Conservation (phyloP, 129 eudicot genomes). For the Lactuca sativa region DNA sequence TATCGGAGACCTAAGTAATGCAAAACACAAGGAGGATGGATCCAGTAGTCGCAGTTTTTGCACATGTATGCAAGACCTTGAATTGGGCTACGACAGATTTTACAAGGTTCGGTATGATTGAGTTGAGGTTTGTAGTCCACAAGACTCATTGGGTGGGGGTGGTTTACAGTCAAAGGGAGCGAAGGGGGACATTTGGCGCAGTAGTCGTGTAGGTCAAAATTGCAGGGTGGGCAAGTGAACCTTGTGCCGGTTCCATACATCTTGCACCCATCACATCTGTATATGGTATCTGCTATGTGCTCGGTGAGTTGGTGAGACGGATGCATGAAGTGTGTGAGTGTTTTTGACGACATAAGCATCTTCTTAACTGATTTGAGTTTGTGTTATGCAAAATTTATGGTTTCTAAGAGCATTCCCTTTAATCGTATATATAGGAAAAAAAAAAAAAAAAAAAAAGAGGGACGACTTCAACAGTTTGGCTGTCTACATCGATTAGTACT, state of each 20-base stretch:
- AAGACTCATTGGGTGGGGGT: constrained; percentile 12
- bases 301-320: neutral
- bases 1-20: neutral
- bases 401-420: no score
- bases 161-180: neutral
- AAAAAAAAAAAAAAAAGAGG: no score
- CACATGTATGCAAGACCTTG: constrained; percentile 1
- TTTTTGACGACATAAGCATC: neutral
- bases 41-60: neutral
- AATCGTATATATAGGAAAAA: no score
- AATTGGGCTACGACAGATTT: neutral
- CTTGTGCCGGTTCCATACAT: constrained; percentile 7
- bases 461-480: no score
- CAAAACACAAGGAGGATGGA: constrained; percentile 18
- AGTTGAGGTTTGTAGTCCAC: neutral
- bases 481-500: no score
- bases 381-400: no score
- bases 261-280: constrained; percentile 10
- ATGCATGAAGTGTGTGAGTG: neutral
- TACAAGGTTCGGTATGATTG: neutral
- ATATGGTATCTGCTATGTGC: neutral
- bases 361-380: no score
- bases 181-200: neutral
- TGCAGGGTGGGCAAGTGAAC: constrained; percentile 11
- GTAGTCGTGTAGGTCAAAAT: constrained; percentile 9